phyloP scores from a whole-genome alignment of 2,329 filamentous ascomycete genomes.

The Sporothrix inflata region DNA sequence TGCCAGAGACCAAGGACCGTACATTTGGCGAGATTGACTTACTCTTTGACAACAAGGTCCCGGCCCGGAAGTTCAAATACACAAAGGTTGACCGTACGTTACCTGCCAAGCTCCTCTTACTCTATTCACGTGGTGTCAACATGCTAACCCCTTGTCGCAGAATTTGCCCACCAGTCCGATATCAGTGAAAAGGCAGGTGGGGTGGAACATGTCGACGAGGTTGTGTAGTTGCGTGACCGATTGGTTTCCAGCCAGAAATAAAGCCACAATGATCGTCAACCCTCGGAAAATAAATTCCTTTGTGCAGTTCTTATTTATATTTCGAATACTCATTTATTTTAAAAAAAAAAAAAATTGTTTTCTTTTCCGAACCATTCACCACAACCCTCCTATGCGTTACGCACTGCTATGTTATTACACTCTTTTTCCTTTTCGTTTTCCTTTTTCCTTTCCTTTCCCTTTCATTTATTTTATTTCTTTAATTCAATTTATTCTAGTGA shows the following conservation, averaged over 20 bases:
- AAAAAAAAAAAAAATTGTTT: no score
- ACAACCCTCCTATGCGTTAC: no score
- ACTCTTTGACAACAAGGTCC: slow-evolving; percentile 53
- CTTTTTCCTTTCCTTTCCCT: neutral
- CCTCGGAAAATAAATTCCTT: no score
- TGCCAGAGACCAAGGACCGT: slow-evolving; percentile 54
- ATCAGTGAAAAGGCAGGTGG: neutral
- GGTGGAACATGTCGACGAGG: slow-evolving; percentile 17
- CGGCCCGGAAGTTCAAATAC: slow-evolving; percentile 42
- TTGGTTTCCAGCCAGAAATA: neutral
- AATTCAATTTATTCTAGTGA: no score
- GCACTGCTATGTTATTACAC: no score
- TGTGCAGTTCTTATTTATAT: no score
- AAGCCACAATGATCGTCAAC: no score
- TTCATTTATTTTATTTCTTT: neutral
- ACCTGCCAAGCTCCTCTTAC: neutral
- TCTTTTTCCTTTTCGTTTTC: no score
- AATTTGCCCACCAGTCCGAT: slow-evolving; percentile 1
- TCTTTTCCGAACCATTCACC: no score
- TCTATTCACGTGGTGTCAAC: neutral
- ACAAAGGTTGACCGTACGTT: neutral
- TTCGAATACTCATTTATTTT: no score
- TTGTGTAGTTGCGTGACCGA: neutral
- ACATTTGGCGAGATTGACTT: slow-evolving; percentile 60
- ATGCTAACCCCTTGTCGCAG: neutral